Conservation (phyloP, 495 filamentous ascomycete species). For the Trichoderma orchidacearum region DNA sequence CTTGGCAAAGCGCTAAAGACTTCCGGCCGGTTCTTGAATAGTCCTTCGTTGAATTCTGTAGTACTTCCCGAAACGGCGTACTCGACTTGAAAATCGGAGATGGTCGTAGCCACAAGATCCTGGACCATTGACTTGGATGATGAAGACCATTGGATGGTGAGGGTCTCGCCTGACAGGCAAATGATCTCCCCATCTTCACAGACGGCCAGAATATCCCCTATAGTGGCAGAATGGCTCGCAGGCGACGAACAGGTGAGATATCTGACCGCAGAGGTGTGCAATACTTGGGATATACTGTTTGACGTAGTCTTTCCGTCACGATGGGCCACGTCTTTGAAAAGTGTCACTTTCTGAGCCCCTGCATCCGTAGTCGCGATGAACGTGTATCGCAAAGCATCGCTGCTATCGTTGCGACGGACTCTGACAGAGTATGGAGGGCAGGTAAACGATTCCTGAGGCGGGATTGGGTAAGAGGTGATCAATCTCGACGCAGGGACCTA, state of each 20-base stretch:
- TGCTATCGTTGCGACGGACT: slow-evolving; percentile 35
- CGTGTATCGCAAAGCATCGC: slow-evolving; percentile 52
- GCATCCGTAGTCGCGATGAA: slow-evolving; percentile 41
- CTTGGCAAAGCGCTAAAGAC: neutral
- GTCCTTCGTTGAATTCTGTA: slow-evolving; percentile 5
- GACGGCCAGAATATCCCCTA: slow-evolving; percentile 22
- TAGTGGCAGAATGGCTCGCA: slow-evolving; percentile 2
- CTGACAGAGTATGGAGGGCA: slow-evolving; percentile 66
- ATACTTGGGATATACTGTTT: slow-evolving; percentile 5
- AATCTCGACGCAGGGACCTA: slow-evolving; percentile 70
- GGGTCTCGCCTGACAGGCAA: slow-evolving; percentile 24
- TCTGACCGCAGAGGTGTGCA: slow-evolving; percentile 2
- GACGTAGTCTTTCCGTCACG: slow-evolving; percentile 43
- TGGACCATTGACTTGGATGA: slow-evolving; percentile 19
- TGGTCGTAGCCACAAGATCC: slow-evolving; percentile 16
- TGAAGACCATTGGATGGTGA: slow-evolving; percentile 24
- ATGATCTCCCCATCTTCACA: slow-evolving; percentile 22
- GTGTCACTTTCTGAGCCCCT: slow-evolving; percentile 24
- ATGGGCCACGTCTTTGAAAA: slow-evolving; percentile 47
- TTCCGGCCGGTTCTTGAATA: slow-evolving; percentile 1
- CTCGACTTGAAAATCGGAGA: slow-evolving; percentile 18
- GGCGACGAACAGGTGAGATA: slow-evolving; percentile 3
- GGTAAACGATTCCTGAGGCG: slow-evolving; percentile 66
- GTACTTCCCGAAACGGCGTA: slow-evolving; percentile 18
- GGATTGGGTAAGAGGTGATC: slow-evolving; percentile 72